phyloP scores from a whole-genome alignment of 1,284 basidiomycete species.

The Grifola frondosa region DNA sequence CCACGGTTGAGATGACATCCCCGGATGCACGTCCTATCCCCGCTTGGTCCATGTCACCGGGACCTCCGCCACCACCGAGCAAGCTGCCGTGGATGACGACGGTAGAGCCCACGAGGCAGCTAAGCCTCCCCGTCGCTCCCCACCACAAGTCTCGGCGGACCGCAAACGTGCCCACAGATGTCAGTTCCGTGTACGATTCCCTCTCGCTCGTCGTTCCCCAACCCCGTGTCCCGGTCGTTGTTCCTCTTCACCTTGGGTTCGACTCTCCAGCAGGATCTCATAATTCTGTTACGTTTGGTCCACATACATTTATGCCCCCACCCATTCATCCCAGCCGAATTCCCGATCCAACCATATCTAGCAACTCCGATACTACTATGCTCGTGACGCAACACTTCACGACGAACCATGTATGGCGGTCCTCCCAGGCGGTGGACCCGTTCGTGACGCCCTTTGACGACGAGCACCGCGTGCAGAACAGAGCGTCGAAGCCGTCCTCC shows the following conservation, averaged over 20 bases:
- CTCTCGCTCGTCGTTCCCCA: slow-evolving; percentile 17
- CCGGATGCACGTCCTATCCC: slow-evolving; percentile 30
- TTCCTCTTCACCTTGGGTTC: slow-evolving; percentile 44
- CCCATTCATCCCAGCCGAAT: slow-evolving; percentile 24
- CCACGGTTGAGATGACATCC: slow-evolving; percentile 33
- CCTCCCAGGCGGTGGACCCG: slow-evolving; percentile 46
- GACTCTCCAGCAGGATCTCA: slow-evolving; percentile 12
- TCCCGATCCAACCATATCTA: slow-evolving; percentile 15
- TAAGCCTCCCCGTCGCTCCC: slow-evolving; percentile 14
- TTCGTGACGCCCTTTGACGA: slow-evolving; percentile 81
- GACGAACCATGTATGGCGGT: slow-evolving; percentile 43
- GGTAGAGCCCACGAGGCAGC: slow-evolving; percentile 29
- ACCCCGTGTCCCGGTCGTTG: slow-evolving; percentile 35
- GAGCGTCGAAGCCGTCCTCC: slow-evolving; percentile 10
- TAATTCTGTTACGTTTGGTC: too few species aligned
- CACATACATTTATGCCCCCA: slow-evolving; percentile 27
- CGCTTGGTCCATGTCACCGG: slow-evolving; percentile 43
- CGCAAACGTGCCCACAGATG: slow-evolving; percentile 31
- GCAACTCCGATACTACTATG: slow-evolving; percentile 29
- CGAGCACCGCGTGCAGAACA: slow-evolving; percentile 34
- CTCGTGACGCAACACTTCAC: slow-evolving; percentile 48
- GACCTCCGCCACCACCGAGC: slow-evolving; percentile 28
- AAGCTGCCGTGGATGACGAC: slow-evolving; percentile 38
- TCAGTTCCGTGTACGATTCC: slow-evolving; percentile 15
- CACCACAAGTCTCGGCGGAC: slow-evolving; percentile 31